Evolutionary conservation across 2,329 filamentous ascomycete genomes (phyloP).

Genomic region (Verticillium zaregamsianum): DNA sequence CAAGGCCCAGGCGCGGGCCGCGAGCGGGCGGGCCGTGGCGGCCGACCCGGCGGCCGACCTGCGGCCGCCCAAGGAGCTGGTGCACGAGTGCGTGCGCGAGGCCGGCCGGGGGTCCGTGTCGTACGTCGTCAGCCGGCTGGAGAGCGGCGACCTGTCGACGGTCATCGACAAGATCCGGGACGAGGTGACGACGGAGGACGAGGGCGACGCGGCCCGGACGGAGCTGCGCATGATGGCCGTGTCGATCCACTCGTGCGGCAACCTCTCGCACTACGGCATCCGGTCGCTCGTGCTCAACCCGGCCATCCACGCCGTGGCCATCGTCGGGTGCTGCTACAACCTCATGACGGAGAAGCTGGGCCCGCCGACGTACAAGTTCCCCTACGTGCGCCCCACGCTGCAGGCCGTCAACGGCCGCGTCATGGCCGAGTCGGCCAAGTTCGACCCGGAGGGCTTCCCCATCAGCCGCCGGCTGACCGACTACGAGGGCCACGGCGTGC

Average conservation of each 20-base stretch:
- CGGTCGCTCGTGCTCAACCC: conserved; percentile 81
- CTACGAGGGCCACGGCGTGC: conserved; percentile 60
- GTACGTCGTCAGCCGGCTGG: conserved; percentile 71
- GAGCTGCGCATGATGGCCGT: conserved; percentile 71
- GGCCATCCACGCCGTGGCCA: conserved; percentile 81
- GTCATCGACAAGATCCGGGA: conserved; percentile 61
- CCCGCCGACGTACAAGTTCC: conserved; percentile 80
- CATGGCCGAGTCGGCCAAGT: conserved; percentile 62
- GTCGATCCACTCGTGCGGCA: conserved; percentile 95
- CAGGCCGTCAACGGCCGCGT: conserved; percentile 67
- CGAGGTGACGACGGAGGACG: conserved; percentile 19
- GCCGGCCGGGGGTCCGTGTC: conserved; percentile 67
- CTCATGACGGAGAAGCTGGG: conserved; percentile 86
- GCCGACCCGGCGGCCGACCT: conserved; percentile 32
- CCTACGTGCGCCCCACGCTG: conserved; percentile 66
- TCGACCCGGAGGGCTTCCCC: conserved; percentile 88
- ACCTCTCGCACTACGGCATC: conserved; percentile 92
- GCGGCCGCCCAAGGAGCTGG: conserved; percentile 44
- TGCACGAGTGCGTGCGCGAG: conserved; percentile 48
- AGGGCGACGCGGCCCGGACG: conserved; percentile 20
- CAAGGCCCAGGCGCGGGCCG: conserved; percentile 29
- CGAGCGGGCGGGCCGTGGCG: conserved; percentile 27
- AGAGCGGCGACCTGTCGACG: conserved; percentile 66
- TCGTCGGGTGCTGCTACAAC: conserved; percentile 98
- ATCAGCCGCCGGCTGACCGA: conserved; percentile 71